These are phyloP conservation scores for Heritiera fomes DNA, from an alignment of 345 rosid genomes.

Conservation along the genomic window DNA sequence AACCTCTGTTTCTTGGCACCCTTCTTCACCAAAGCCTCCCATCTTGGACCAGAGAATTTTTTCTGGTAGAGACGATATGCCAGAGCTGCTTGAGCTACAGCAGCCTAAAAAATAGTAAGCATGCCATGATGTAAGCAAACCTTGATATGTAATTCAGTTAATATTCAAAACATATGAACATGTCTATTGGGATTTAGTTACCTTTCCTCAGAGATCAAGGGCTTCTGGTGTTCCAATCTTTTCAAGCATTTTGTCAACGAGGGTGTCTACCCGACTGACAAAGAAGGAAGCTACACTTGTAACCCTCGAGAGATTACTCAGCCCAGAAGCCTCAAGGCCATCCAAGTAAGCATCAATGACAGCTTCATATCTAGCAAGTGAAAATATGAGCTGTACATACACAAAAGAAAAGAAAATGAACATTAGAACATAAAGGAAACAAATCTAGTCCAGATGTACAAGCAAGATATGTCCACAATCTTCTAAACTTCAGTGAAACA, in stretches of 20 bases:
- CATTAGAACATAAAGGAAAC: not conserved
- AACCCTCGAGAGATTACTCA: slow-evolving; percentile 85
- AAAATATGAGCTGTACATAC: slow-evolving; percentile 80
- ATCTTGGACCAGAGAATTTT: slow-evolving; percentile 96
- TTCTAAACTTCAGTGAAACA: not conserved
- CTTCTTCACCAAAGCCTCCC: slow-evolving; percentile 92
- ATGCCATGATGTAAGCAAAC: slow-evolving; percentile 25
- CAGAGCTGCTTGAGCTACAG: slow-evolving; percentile 93
- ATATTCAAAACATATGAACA: not conserved
- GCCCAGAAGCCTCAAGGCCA: slow-evolving; percentile 97
- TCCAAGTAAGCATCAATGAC: slow-evolving; percentile 97
- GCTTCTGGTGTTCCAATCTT: slow-evolving; percentile 92
- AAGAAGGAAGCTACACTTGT: slow-evolving; percentile 99
- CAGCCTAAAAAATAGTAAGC: slow-evolving; percentile 56
- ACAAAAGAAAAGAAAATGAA: slow-evolving; percentile 17
- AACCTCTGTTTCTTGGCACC: slow-evolving; percentile 98
- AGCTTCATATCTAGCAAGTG: slow-evolving; percentile 86
- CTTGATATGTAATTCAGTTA: not conserved
- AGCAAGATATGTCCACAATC: not conserved
- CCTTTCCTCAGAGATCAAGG: slow-evolving; percentile 96
- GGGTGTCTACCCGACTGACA: slow-evolving; percentile 95
- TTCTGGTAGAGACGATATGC: slow-evolving; percentile 93
- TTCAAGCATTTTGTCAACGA: slow-evolving; percentile 93
- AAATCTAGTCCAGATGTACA: not conserved
- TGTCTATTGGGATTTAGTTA: slow-evolving; percentile 24